Evolutionary conservation across 306 rosid species (phyloP), one percentile per base, ranked within the genome.

Genomic region (Notholithocarpus densiflorus): DNA sequence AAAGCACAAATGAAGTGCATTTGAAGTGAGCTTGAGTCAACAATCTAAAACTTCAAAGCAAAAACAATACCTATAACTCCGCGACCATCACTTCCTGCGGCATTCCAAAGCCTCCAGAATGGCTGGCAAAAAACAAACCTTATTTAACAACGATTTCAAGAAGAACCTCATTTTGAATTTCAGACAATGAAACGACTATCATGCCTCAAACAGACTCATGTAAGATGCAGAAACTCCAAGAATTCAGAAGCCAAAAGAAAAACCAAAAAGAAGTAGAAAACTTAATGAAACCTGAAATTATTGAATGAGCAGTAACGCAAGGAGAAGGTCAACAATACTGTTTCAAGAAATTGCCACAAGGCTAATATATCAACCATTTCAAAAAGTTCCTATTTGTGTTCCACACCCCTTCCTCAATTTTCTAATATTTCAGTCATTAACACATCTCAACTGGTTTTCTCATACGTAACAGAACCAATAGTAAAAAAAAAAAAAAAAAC

Each of bases 21-120:
- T 32, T 80, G 72, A 78, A 62, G 53, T 73, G 66, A 76, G 52
- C 60, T 75, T 26, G 56, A 43, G 37, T 23, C 66, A 45, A 65
- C 61, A 60, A 13, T 3, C 43, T 59, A 75, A 62, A 64, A 79
- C 43, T 54, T 52, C 59, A 70, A 68, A 31, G 76, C 77, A 82
- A 77, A 86, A 77, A 75, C 14, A 4, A 15, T 45, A 96, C 99
- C 99, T 80, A 96, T 96, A 83, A 96, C 99, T 82, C 99, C 98
- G 21, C 98, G 96, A 57, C 99, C 98, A 53, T 91, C 92, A 82
- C 99, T 96, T 83, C 98, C 98, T 12, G 98, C 92, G 65, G 99
- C 93, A 84, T 93, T 96, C 99, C 98, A 93, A 80, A 96, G 87
- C 89, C 98, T 91, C 99, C 99, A 93, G 86, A 96, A 96, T 55